Conservation (phyloP, 75 land plant genomes). For the Adiantum capillusveneris region DNA sequence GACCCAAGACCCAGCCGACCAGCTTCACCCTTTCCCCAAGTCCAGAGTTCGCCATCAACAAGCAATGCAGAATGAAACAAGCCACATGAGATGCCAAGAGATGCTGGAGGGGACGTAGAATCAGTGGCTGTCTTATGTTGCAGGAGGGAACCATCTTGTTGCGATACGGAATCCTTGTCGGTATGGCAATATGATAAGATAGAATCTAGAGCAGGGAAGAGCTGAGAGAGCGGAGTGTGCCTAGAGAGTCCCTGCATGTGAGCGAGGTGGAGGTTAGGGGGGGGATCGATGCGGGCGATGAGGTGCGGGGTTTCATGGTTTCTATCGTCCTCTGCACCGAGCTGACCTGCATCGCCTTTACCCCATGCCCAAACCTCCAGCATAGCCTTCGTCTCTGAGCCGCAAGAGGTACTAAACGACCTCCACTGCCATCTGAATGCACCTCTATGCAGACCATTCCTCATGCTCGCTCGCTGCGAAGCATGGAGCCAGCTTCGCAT, state of each 20-base stretch:
- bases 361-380: conserved; percentile 9
- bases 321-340: not conserved
- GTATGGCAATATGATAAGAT: too few species aligned
- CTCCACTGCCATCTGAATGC: too few species aligned
- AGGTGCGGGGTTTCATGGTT: conserved; percentile 3
- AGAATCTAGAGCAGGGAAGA: not conserved
- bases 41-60: conserved; percentile 64
- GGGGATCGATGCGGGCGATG: not conserved
- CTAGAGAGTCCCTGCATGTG: not conserved
- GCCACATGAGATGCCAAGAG: conserved; percentile 68
- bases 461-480: too few species aligned
- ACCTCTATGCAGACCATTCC: too few species aligned
- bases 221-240: not conserved
- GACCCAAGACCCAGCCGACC: conserved; percentile 79
- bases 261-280: not conserved
- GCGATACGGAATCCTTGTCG: too few species aligned
- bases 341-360: conserved; percentile 5
- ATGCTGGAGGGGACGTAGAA: conserved; percentile 8
- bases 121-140: not conserved
- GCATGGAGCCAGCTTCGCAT: too few species aligned
- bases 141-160: not conserved
- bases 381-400: not conserved
- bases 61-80: conserved; percentile 73
- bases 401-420: too few species aligned
- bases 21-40: conserved; percentile 97